Conservation (phyloP, 2,329 filamentous ascomycete genomes). For the Rhytidhysteron rufulum region DNA sequence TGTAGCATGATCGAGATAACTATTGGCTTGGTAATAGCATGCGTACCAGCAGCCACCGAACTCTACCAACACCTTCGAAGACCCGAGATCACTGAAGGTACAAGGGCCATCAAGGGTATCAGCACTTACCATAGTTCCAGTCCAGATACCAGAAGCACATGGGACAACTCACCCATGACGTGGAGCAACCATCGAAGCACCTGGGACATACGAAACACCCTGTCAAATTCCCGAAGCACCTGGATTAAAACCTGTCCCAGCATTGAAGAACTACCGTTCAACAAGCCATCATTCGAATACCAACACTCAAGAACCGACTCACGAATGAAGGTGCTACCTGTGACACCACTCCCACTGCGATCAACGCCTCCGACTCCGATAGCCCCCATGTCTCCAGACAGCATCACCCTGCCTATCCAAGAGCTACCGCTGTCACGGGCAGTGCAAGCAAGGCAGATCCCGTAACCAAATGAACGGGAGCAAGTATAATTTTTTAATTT, state of each 20-base stretch:
- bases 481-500: no score
- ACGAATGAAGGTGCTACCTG: constrained; percentile 18
- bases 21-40: constrained; percentile 15
- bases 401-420: constrained; percentile 16
- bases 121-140: constrained; percentile 8
- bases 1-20: constrained; percentile 15
- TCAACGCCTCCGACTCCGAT: constrained; percentile 8
- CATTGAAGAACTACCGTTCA: constrained; percentile 18
- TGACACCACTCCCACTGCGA: constrained; percentile 14
- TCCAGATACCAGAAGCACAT: constrained; percentile 7
- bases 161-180: no score
- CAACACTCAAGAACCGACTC: constrained; percentile 6
- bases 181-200: no score
- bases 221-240: constrained; percentile 7
- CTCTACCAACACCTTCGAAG: constrained; percentile 14
- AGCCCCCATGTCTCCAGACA: constrained; percentile 11
- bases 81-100: constrained; percentile 15
- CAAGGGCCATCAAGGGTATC: constrained; percentile 9
- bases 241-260: constrained; percentile 18
- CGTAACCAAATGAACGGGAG: no score
- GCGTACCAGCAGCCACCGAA: constrained; percentile 14
- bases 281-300: constrained; percentile 10
- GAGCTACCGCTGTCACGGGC: no score
- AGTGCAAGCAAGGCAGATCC: no score
- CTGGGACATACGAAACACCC: no score